phyloP scores from a whole-genome alignment of 2,329 filamentous ascomycete species.

The Sporothrix curviconia region DNA sequence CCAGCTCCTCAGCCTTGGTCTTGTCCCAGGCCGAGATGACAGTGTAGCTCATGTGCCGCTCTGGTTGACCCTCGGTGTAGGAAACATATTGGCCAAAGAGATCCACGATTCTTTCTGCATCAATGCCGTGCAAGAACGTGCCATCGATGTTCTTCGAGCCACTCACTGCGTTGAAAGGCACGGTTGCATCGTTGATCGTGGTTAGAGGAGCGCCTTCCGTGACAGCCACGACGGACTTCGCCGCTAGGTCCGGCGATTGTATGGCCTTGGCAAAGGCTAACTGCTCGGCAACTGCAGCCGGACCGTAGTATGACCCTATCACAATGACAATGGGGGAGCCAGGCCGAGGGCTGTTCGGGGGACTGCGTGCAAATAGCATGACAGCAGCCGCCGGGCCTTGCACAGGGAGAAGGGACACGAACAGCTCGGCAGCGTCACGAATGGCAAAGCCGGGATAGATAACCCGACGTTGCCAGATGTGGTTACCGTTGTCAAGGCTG shows the following conservation, averaged over 20 bases:
- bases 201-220: not conserved
- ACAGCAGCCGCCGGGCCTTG: not conserved
- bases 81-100: constrained; percentile 2
- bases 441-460: constrained; percentile 25
- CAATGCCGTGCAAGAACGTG: not conserved
- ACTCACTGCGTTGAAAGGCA: not conserved
- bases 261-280: not conserved
- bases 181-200: not conserved
- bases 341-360: not conserved
- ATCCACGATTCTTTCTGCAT: not conserved
- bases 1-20: not conserved
- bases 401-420: not conserved
- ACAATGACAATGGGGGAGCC: not conserved
- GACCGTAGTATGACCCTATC: not conserved
- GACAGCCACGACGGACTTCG: not conserved
- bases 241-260: not conserved
- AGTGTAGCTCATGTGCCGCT: not conserved
- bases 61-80: not conserved
- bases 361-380: not conserved
- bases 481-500: constrained; percentile 22
- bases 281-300: not conserved
- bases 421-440: not conserved
- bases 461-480: constrained; percentile 28
- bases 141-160: not conserved
- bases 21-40: constrained; percentile 2